Conservation (phyloP, 371 early-diverging fungal species). For the Mucor mucedo region DNA sequence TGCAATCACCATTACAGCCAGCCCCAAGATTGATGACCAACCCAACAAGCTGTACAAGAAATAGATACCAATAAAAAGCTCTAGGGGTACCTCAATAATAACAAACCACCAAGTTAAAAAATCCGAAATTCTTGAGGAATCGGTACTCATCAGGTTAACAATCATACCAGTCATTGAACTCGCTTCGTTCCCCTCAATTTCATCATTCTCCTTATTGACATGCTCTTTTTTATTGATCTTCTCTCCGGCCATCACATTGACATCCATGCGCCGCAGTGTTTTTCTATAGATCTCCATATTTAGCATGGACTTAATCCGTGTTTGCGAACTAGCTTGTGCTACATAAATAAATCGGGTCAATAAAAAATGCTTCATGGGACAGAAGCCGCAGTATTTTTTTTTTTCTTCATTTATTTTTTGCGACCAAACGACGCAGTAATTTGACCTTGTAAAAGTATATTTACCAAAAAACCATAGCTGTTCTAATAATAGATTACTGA, state of each 20-base stretch:
- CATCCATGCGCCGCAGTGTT: conserved; percentile 44
- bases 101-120: conserved; percentile 59
- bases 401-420: too few species aligned
- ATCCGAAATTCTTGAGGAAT: conserved; percentile 70
- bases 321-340: conserved; percentile 44
- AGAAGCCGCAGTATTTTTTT: not conserved
- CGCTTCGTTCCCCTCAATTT: conserved; percentile 1
- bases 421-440: not conserved
- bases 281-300: conserved; percentile 64
- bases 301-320: conserved; percentile 52
- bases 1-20: conserved; percentile 53
- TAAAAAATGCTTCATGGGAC: not conserved
- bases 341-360: conserved; percentile 4
- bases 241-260: conserved; percentile 25
- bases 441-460: not conserved
- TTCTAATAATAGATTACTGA: conserved; percentile 38
- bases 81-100: conserved; percentile 28
- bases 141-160: conserved; percentile 87
- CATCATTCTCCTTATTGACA: conserved; percentile 7
- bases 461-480: conserved; percentile 57
- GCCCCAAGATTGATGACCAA: conserved; percentile 37
- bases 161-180: conserved; percentile 67
- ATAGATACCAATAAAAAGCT: too few species aligned
- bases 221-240: conserved; percentile 20
- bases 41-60: conserved; percentile 43